phyloP scores from a whole-genome alignment of 768 basidiomycete species.

The Pilatotrama ljubarskyi region DNA sequence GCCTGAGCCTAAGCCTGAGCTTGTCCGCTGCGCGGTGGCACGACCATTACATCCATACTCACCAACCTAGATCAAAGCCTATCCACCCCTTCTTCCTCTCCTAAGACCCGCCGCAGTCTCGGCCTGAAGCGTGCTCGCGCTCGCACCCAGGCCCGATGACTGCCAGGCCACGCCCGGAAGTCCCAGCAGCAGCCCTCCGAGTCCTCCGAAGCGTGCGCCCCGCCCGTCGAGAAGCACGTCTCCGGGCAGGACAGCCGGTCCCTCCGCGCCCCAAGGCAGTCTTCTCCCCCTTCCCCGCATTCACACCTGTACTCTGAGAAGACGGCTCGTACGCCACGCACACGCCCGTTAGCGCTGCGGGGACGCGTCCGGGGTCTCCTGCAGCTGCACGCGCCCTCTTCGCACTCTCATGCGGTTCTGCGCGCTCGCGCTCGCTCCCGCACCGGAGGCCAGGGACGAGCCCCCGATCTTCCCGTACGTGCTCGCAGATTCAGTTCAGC shows the following conservation, averaged over 20 bases:
- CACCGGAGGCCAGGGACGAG: slow-evolving; percentile 2
- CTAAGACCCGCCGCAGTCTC: no score
- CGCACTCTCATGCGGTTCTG: background rate
- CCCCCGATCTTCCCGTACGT: background rate
- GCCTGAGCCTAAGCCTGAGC: background rate
- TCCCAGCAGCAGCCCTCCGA: no score
- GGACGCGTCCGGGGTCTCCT: background rate
- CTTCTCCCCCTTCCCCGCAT: slow-evolving; percentile 1
- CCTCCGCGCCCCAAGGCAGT: background rate
- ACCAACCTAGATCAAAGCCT: slow-evolving; percentile 1
- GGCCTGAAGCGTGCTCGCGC: no score
- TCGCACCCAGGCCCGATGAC: no score
- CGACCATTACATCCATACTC: background rate
- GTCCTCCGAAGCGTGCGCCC: background rate
- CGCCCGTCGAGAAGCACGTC: background rate
- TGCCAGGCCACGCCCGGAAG: no score
- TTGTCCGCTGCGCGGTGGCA: background rate
- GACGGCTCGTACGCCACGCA: no score
- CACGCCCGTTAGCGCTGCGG: no score
- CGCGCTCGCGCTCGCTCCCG: background rate
- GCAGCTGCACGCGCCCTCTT: background rate
- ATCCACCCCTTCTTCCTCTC: background rate
- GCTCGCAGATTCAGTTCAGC: background rate
- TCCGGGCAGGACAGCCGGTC: slow-evolving; percentile 5
- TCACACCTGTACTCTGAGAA: background rate